Evolutionary conservation across 345 rosid species (phyloP), one percentile per base, ranked within the genome.

Genomic region (Lagerstroemia speciosa): DNA sequence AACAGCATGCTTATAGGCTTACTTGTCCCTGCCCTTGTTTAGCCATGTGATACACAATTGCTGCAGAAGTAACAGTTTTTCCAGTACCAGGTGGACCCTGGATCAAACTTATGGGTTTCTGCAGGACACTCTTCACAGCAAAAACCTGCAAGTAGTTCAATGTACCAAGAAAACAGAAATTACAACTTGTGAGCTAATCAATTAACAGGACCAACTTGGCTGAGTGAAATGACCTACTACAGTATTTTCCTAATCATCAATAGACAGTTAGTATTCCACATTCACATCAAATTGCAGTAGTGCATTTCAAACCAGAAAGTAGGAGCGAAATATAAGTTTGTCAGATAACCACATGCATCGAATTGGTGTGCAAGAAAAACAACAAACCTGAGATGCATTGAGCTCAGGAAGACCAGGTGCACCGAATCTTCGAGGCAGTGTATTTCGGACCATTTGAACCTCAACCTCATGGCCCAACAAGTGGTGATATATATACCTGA

Each of bases 61-160:
- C 98, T 14, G 99, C 98, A 62, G 99, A 95, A 57, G 98, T 95
- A 75, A 95, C 99, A 62, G 99, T 95, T 87, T 95, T 95, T 55
- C 99, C 99, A 29, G 99, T 92, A 65, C 99, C 99, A 76, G 99
- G 98, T 53, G 99, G 99, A 75, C 97, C 99, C 84, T 95, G 99
- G 74, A 95, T 95, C 83, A 95, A 86, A 72, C 98, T 95, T 73
- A 95, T 85, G 62, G 98, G 99, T 82, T 87, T 90, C 79, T 95
- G 99, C 75, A 95, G 98, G 58, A 92, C 99, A 80, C 89, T 92
- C 85, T 92, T 95, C 55, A 88, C 99, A 16, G 99, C 99, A 89
- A 82, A 87, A 74, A 95, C 98, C 99, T 94, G 68, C 43, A 66
- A 48, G 10, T 0, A 37, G 16, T 29, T 12, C 7, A 24, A 19